Evolutionary conservation across 1,139 yeast species (phyloP), one percentile per base, ranked within the genome.

Genomic region (Candida tropicalis): DNA sequence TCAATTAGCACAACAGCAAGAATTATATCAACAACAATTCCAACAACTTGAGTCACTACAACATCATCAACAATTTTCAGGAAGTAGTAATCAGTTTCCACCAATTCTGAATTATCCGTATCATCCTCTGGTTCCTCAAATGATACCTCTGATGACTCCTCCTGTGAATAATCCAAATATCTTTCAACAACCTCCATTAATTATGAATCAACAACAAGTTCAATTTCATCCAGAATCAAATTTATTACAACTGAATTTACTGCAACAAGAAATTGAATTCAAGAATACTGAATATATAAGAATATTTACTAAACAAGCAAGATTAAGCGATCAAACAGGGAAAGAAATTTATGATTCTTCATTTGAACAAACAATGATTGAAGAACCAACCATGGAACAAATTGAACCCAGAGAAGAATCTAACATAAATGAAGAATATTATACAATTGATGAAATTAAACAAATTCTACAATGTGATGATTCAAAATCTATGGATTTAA

Each of bases 401-500:
- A 15, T 8, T 23, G 28, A 10, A 22, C 10, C 39, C 24, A 7
- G 15, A 25, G 8, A n/a, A 12, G 3, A 16, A 18, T 20, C 4
- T 16, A 13, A 15, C 32, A 28, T 39, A n/a, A n/a, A n/a, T n/a
- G n/a, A n/a, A n/a, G n/a, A n/a, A n/a, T n/a, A 16, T 17, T 40
- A 40, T 12, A 35, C 39, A 3, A 4, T 31, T 2, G 37, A 40
- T 10, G 40, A 40, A 26, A 11, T 40, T 4, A 22, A 40, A n/a
- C 16, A 11, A 7, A 36, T 27, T 5, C 16, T 32, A 3, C 7
- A 11, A 11, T 17, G 10, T n/a, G 9, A 31, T 16, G 17, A 22
- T 13, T 16, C 5, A 12, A 33, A 33, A 22, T 17, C 36, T 1
- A 34, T 24, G 7, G 52, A 49, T 18, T 38, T 52, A 22, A 44